These are phyloP conservation scores for Termitomyces sp. DNA, from an alignment of 768 basidiomycete genomes.

Conservation along the genomic window DNA sequence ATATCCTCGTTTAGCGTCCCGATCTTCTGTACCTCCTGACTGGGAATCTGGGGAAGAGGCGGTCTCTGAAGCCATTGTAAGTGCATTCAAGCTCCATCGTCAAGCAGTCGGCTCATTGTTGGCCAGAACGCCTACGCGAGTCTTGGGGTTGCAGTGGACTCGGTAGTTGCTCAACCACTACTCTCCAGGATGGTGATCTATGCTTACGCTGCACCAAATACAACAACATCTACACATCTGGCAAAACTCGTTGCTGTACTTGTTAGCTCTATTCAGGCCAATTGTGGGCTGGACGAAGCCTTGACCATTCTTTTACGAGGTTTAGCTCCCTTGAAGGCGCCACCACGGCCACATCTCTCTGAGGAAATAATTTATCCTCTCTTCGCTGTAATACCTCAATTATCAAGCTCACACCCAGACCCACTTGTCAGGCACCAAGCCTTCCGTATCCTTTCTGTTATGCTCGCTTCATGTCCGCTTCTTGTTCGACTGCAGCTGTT, in stretches of 20 bases:
- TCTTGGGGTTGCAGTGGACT: slow-evolving; percentile 27
- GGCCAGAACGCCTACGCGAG: slow-evolving; percentile 33
- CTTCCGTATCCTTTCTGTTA: slow-evolving; percentile 57
- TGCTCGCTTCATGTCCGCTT: slow-evolving; percentile 49
- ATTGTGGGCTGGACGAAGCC: slow-evolving; percentile 55
- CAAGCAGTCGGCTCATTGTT: slow-evolving; percentile 4
- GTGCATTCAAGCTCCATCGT: slow-evolving; percentile 19
- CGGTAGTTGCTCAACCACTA: slow-evolving; percentile 24
- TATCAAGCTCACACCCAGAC: slow-evolving; percentile 65
- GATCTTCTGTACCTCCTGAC: slow-evolving; percentile 26
- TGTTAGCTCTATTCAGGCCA: slow-evolving; percentile 51
- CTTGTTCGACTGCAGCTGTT: slow-evolving; percentile 54
- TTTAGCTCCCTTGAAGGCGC: slow-evolving; percentile 25
- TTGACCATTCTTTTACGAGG: slow-evolving; percentile 52
- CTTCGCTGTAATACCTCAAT: slow-evolving; percentile 45
- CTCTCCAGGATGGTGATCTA: slow-evolving; percentile 34
- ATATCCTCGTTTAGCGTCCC: slow-evolving; percentile 45
- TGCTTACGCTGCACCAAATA: slow-evolving; percentile 29
- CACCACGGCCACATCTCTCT: slow-evolving; percentile 27
- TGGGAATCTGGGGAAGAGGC: slow-evolving; percentile 42
- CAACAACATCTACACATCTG: slow-evolving; percentile 22
- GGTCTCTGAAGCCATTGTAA: slow-evolving; percentile 39
- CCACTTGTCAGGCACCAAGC: slow-evolving; percentile 55
- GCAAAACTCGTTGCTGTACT: slow-evolving; percentile 39
- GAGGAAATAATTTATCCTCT: slow-evolving; percentile 50